Conservation (phyloP, 352 stramenopile species). For the Thraustochytrium striatum region DNA sequence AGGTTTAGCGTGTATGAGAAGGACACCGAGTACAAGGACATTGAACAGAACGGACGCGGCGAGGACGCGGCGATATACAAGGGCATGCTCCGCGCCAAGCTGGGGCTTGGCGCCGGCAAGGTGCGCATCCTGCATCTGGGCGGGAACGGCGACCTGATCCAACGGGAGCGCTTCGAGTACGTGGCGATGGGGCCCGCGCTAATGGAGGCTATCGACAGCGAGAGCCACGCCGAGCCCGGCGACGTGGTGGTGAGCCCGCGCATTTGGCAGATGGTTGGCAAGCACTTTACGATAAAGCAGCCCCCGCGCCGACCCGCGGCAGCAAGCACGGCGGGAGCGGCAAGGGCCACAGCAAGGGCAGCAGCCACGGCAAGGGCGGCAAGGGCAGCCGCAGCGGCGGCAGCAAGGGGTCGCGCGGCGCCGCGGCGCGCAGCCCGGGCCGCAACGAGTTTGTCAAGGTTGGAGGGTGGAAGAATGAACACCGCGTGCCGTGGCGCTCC, state of each 20-base stretch:
- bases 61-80: not conserved
- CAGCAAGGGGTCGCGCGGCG: not conserved
- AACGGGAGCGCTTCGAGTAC: constrained; percentile 84
- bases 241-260: constrained; percentile 78
- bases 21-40: constrained; percentile 27
- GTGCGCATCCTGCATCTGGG: constrained; percentile 71
- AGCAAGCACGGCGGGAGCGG: not conserved
- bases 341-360: no score
- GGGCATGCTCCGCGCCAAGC: constrained; percentile 79
- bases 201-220: constrained; percentile 77
- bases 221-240: constrained; percentile 76
- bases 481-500: constrained; percentile 10
- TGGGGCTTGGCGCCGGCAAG: constrained; percentile 77
- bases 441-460: not conserved
- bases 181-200: constrained; percentile 80
- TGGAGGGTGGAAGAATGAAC: not conserved
- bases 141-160: constrained; percentile 56
- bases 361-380: no score
- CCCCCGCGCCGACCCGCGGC: not conserved
- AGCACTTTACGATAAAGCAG: constrained; percentile 60
- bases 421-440: not conserved
- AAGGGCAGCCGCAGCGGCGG: no score
- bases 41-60: not conserved
- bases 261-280: constrained; percentile 66
- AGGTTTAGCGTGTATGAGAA: constrained; percentile 43